A percentile compares a stretch with the other conserved stretches of the same genome.
Evolutionary conservation across 2,329 filamentous ascomycete species (phyloP).

Genomic region (Hypoxylon sp.): DNA sequence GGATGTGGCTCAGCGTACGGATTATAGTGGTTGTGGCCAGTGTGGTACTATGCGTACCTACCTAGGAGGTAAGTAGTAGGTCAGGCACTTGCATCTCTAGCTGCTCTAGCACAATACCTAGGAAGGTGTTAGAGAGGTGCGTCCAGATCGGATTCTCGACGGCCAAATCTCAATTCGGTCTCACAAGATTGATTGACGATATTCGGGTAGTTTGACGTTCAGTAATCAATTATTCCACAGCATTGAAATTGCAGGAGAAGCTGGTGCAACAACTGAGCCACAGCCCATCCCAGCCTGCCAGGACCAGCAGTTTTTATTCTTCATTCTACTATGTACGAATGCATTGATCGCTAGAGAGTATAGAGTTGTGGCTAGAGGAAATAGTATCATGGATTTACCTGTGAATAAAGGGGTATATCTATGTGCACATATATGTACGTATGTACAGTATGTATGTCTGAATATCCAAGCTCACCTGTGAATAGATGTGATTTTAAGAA

Average conservation of each 20-base stretch:
- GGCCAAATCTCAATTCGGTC: constrained; percentile 16
- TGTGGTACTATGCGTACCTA: too few relatives aligned
- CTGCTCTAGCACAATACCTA: too few relatives aligned
- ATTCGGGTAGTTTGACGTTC: constrained; percentile 15
- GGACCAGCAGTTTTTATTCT: background rate
- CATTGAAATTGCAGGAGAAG: background rate
- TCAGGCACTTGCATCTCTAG: too few relatives aligned
- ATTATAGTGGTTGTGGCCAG: constrained; percentile 5
- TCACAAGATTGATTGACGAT: constrained; percentile 16
- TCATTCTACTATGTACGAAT: background rate
- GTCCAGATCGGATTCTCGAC: constrained; percentile 12
- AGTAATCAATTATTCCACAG: constrained; percentile 26
- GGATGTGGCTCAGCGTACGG: constrained; percentile 4
- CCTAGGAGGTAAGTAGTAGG: too few relatives aligned
- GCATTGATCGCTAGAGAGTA: background rate
- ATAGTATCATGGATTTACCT: too few relatives aligned
- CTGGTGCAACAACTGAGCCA: constrained; percentile 1
- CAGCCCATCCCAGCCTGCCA: background rate
- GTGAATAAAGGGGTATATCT: too few relatives aligned
- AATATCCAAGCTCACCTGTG: too few relatives aligned
- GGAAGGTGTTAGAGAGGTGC: too few relatives aligned
- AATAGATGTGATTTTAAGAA: too few relatives aligned
- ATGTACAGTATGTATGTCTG: too few relatives aligned
- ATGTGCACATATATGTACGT: background rate
- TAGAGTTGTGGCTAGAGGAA: constrained; percentile 1